Percentiles rank a stretch among this genome's conserved stretches.
These are phyloP conservation scores for Pulicaria dysenterica DNA, from an alignment of 129 eudicot species.

Conservation along the genomic window DNA sequence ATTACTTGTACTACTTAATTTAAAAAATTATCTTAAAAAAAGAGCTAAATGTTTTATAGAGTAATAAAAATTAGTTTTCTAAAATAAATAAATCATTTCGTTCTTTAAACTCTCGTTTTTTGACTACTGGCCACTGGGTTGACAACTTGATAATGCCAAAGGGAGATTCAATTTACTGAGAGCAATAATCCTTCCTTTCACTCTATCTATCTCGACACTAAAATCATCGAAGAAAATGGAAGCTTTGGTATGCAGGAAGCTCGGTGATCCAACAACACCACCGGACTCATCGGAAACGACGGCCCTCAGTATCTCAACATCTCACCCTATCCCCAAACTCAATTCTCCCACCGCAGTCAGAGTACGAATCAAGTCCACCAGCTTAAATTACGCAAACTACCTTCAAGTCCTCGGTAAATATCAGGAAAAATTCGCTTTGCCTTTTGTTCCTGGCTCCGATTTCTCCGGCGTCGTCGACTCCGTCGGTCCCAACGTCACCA, in stretches of 20 bases:
- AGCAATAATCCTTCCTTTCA: no score
- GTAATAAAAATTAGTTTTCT: no score
- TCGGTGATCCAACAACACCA: constrained; percentile 85
- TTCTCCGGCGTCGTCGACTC: constrained; percentile 77
- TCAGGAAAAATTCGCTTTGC: constrained; percentile 75
- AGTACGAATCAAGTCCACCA: constrained; percentile 72
- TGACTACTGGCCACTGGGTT: no score
- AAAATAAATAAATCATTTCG: no score
- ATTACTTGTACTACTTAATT: no score
- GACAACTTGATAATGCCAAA: no score
- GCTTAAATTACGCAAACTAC: constrained; percentile 84
- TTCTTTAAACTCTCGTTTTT: no score
- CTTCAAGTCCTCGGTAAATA: constrained; percentile 83
- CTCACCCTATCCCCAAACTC: constrained; percentile 71
- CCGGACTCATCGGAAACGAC: constrained; percentile 47
- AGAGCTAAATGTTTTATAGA: no score
- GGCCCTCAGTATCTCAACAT: constrained; percentile 49
- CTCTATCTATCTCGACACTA: no score
- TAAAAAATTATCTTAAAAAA: no score
- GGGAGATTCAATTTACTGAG: no score
- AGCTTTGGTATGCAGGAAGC: constrained; percentile 71
- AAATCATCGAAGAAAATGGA: constrained; percentile 53
- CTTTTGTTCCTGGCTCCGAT: constrained; percentile 87
- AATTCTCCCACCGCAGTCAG: constrained; percentile 56
- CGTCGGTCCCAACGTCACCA: constrained; percentile 58